These are phyloP conservation scores for Nadsonia fulvescens DNA, from an alignment of 805 yeast genomes.

Conservation along the genomic window DNA sequence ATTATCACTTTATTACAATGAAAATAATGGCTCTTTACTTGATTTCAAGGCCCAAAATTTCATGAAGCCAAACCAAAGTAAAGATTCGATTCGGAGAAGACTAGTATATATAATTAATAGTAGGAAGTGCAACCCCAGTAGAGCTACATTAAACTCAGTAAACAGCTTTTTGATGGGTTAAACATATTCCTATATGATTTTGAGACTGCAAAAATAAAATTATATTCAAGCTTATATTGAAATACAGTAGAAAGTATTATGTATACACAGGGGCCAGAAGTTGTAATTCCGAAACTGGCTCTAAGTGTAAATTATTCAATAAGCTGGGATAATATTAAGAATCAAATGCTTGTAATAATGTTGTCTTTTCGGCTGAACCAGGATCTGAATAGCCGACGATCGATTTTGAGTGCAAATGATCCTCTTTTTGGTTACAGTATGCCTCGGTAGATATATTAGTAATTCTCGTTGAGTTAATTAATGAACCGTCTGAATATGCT, in stretches of 20 bases:
- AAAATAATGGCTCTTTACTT: too few relatives aligned
- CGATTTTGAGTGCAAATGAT: too few relatives aligned
- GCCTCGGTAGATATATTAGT: too few relatives aligned
- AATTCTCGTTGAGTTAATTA: too few relatives aligned
- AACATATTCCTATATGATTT: slow-evolving; percentile 4
- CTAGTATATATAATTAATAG: slow-evolving; percentile 30
- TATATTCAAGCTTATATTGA: slow-evolving; percentile 6
- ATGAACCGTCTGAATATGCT: too few relatives aligned
- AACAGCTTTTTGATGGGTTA: slow-evolving; percentile 36
- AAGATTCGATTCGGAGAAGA: slow-evolving; percentile 37
- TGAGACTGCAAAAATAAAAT: slow-evolving; percentile 10
- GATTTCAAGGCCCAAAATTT: not conserved
- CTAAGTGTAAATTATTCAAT: not conserved
- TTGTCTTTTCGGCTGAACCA: not conserved
- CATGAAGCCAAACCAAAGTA: slow-evolving; percentile 15
- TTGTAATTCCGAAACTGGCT: not conserved
- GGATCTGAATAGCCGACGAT: too few relatives aligned
- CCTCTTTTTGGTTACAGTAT: too few relatives aligned
- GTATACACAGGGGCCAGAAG: not conserved
- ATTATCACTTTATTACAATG: slow-evolving; percentile 28
- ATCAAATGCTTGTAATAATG: slow-evolving; percentile 1
- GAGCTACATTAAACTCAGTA: slow-evolving; percentile 60
- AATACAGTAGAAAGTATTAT: not conserved
- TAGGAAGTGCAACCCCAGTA: slow-evolving; percentile 50
- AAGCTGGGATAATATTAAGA: too few relatives aligned